Percentiles rank a stretch among this genome's conserved stretches.
Conservation (phyloP, 345 rosid genomes). For the Brassica cretica region DNA sequence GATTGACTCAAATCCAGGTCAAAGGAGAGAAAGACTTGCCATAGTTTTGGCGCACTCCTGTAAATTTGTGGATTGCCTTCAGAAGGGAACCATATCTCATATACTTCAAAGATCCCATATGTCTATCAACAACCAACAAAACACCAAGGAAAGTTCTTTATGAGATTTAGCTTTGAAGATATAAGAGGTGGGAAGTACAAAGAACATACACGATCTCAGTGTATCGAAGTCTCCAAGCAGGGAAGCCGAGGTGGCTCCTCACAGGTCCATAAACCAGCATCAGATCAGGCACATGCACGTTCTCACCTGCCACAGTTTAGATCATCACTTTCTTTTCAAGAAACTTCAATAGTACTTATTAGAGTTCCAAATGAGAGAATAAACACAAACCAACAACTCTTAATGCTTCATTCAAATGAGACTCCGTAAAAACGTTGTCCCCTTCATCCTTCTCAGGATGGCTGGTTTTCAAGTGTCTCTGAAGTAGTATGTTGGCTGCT, state of each 20-base stretch:
- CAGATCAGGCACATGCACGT: constrained; percentile 75
- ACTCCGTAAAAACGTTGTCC: constrained; percentile 63
- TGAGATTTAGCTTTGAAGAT: constrained; percentile 9
- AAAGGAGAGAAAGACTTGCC: constrained; percentile 48
- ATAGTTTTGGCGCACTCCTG: constrained; percentile 71
- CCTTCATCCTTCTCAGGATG: constrained; percentile 42
- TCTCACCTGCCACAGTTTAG: constrained; percentile 52
- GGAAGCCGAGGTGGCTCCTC: constrained; percentile 90
- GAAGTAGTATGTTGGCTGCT: constrained; percentile 79
- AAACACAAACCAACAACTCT: constrained; percentile 62
- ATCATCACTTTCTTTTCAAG: not conserved
- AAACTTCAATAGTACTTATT: not conserved
- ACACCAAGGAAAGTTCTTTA: constrained; percentile 1
- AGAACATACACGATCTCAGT: constrained; percentile 80
- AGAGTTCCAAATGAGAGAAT: not conserved
- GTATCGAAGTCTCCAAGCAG: constrained; percentile 89
- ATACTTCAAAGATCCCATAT: constrained; percentile 79
- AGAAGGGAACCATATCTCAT: constrained; percentile 64
- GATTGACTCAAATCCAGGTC: not conserved
- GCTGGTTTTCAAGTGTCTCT: constrained; percentile 46
- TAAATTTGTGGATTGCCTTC: constrained; percentile 77
- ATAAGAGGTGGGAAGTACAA: not conserved
- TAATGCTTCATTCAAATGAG: constrained; percentile 65
- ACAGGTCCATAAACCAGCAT: constrained; percentile 82
- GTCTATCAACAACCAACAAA: constrained; percentile 45